These are phyloP conservation scores for Sechiopsis laciniata DNA, from an alignment of 306 rosid genomes.

Conservation along the genomic window DNA sequence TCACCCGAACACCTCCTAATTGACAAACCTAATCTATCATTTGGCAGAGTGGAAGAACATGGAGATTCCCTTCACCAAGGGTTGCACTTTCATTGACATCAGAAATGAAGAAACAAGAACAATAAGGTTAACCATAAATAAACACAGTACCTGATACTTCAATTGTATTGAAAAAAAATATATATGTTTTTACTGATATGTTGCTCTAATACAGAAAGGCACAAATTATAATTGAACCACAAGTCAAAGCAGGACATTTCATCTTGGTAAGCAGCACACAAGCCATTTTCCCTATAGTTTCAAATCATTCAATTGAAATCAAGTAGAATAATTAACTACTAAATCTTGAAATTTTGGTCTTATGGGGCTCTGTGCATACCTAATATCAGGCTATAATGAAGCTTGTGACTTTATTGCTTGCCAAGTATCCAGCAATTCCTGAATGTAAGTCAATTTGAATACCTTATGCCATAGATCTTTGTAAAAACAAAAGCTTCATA, in stretches of 20 bases:
- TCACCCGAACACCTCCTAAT: background rate
- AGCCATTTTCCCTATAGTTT: conserved; percentile 12
- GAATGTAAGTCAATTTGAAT: conserved; percentile 45
- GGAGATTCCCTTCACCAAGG: conserved; percentile 76
- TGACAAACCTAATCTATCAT: conserved; percentile 22
- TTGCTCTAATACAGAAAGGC: conserved; percentile 46
- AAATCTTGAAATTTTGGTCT: background rate
- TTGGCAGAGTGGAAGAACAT: conserved; percentile 56
- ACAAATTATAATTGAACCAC: conserved; percentile 67
- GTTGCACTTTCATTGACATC: conserved; percentile 70
- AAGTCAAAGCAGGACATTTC: conserved; percentile 66
- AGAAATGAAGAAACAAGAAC: conserved; percentile 31
- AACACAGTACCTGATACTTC: background rate
- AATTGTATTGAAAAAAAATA: background rate
- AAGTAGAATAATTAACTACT: too few relatives aligned
- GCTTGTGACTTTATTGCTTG: conserved; percentile 52
- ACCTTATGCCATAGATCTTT: conserved; percentile 6
- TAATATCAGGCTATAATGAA: conserved; percentile 48
- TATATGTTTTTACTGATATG: conserved; percentile 23
- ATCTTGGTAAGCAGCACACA: conserved; percentile 49
- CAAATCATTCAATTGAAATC: background rate
- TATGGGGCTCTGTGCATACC: conserved; percentile 7
- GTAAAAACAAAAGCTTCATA: background rate
- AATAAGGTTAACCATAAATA: conserved; percentile 36
- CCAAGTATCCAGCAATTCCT: conserved; percentile 45